Evolutionary conservation across 371 early-diverging fungal genomes (phyloP).

Genomic region (Apophysomyces sp.): DNA sequence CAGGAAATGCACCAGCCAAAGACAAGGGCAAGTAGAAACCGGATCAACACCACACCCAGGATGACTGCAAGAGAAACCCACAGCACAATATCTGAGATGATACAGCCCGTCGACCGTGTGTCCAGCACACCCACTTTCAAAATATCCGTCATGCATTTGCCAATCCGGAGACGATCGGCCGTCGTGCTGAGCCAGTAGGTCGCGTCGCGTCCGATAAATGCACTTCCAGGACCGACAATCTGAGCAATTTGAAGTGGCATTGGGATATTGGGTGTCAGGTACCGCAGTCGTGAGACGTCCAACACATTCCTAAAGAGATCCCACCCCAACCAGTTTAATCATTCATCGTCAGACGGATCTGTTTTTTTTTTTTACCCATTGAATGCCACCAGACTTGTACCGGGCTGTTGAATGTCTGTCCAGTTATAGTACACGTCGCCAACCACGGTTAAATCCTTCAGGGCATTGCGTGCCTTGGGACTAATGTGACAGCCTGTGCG

Average conservation of each 20-base stretch:
- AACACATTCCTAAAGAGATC: slow-evolving; percentile 46
- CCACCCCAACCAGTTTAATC: not conserved
- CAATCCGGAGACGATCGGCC: slow-evolving; percentile 51
- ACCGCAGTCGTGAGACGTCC: slow-evolving; percentile 42
- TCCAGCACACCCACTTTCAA: slow-evolving; percentile 80
- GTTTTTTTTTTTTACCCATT: slow-evolving; percentile 55
- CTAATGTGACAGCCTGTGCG: slow-evolving; percentile 70
- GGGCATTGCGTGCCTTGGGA: slow-evolving; percentile 42
- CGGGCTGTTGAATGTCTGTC: slow-evolving; percentile 62
- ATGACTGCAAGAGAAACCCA: slow-evolving; percentile 79
- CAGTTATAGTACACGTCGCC: slow-evolving; percentile 76
- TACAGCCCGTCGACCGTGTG: slow-evolving; percentile 73
- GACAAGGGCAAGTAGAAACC: slow-evolving; percentile 79
- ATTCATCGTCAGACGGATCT: not conserved
- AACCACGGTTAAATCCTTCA: slow-evolving; percentile 44
- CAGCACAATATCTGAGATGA: slow-evolving; percentile 74
- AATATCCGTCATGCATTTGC: slow-evolving; percentile 67
- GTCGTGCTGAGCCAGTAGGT: slow-evolving; percentile 60
- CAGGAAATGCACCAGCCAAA: slow-evolving; percentile 83
- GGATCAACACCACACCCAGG: slow-evolving; percentile 75
- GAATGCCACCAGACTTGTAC: slow-evolving; percentile 66
- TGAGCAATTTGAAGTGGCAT: slow-evolving; percentile 41
- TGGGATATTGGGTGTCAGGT: slow-evolving; percentile 46
- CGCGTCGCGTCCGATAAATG: slow-evolving; percentile 61
- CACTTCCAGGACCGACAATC: slow-evolving; percentile 49